These are phyloP conservation scores for Staphylotrichum tortipilum DNA, from an alignment of 495 filamentous ascomycete genomes.

Conservation along the genomic window DNA sequence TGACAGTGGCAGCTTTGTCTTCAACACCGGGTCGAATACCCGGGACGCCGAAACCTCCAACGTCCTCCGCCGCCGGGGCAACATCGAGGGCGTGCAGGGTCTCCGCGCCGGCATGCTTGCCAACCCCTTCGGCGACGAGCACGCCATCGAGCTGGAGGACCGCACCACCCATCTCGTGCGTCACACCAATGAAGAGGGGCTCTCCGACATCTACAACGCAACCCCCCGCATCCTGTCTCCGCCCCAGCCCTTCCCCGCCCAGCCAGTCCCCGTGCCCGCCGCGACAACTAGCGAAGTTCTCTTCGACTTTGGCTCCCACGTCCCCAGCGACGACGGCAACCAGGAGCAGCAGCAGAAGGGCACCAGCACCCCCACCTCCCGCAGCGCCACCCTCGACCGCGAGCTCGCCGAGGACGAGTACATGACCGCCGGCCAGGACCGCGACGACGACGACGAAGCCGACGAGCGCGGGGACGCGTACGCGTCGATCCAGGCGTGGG, in stretches of 20 bases:
- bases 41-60: slow-evolving; percentile 27
- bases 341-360: not conserved
- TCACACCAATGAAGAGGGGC: slow-evolving; percentile 36
- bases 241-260: slow-evolving; percentile 19
- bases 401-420: slow-evolving; percentile 35
- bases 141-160: slow-evolving; percentile 41
- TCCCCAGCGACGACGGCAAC: slow-evolving; percentile 1
- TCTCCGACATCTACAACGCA: slow-evolving; percentile 47
- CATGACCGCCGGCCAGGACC: slow-evolving; percentile 38
- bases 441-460: too few species aligned
- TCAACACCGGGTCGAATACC: slow-evolving; percentile 38
- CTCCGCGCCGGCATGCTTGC: slow-evolving; percentile 44
- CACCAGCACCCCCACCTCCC: not conserved
- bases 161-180: slow-evolving; percentile 27
- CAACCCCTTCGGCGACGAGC: slow-evolving; percentile 55
- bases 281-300: slow-evolving; percentile 14
- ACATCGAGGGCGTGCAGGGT: slow-evolving; percentile 38
- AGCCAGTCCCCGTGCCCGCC: slow-evolving; percentile 7
- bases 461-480: too few species aligned
- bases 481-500: slow-evolving; percentile 49
- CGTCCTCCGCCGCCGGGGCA: slow-evolving; percentile 37
- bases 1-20: slow-evolving; percentile 43
- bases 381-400: slow-evolving; percentile 21
- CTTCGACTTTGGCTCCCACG: slow-evolving; percentile 24
- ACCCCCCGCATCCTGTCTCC: slow-evolving; percentile 26